A percentile compares a stretch with the other conserved stretches of the same genome.
Conservation (phyloP, 371 early-diverging fungal genomes). For the Homolaphlyctis polyrhiza region DNA sequence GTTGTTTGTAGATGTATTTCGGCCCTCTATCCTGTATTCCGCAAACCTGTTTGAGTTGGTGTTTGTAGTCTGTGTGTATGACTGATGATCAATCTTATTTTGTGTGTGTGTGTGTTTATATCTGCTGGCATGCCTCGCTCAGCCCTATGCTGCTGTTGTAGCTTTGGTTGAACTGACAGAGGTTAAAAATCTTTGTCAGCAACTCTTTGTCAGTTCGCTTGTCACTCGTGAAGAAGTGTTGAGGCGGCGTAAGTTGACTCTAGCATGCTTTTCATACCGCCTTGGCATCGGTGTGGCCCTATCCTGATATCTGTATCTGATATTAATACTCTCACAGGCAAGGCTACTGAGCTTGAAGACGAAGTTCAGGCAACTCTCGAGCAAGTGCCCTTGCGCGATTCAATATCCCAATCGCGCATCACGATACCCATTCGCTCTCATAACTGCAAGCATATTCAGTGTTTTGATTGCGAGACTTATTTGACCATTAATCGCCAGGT, state of each 20-base stretch:
- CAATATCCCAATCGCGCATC: constrained; percentile 6
- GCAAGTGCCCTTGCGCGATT: constrained; percentile 8
- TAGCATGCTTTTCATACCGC: not conserved
- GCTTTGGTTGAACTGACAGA: not conserved
- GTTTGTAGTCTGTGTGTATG: not conserved
- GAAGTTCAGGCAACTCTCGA: constrained; percentile 1
- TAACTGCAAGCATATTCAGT: constrained; percentile 14
- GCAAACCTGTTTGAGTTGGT: not conserved
- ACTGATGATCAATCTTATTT: not conserved
- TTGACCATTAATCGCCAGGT: constrained; percentile 6
- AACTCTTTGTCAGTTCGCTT: not conserved
- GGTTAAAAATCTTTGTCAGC: not conserved
- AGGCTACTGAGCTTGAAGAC: constrained; percentile 7
- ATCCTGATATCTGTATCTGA: not conserved
- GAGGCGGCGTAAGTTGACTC: not conserved
- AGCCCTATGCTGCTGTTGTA: not conserved
- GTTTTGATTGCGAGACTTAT: constrained; percentile 13
- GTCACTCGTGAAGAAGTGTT: not conserved
- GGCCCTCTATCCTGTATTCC: not conserved
- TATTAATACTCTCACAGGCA: not conserved
- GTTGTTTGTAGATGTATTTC: not conserved
- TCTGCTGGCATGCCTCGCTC: not conserved
- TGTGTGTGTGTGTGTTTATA: not conserved
- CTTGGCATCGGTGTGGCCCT: not conserved
- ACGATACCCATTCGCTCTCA: constrained; percentile 1